These are phyloP conservation scores for Cercospora sojina DNA, from an alignment of 2,329 filamentous ascomycete genomes.

Conservation along the genomic window DNA sequence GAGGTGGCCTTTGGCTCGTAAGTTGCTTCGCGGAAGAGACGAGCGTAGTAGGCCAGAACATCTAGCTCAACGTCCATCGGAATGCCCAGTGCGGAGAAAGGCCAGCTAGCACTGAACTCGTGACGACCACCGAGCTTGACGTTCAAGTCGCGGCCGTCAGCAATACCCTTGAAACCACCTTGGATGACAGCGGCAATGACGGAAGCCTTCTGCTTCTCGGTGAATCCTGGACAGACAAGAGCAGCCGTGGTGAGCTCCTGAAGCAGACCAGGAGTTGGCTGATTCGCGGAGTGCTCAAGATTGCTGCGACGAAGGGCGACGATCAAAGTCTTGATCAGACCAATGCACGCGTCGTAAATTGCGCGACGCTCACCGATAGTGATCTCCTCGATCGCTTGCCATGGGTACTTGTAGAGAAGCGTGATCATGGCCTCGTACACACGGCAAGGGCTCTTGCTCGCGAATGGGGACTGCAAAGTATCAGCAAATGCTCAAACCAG, in stretches of 20 bases:
- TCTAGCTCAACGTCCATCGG: conserved; percentile 25
- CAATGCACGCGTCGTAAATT: conserved; percentile 42
- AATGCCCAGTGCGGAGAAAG: conserved; percentile 34
- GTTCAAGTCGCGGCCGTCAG: conserved; percentile 25
- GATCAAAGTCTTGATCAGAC: conserved; percentile 30
- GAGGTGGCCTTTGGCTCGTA: conserved; percentile 9
- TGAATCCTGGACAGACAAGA: conserved; percentile 37
- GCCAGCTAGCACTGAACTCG: conserved; percentile 29
- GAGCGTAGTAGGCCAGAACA: conserved; percentile 33
- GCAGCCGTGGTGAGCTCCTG: conserved; percentile 37
- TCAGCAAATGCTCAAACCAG: background rate
- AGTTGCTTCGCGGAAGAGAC: conserved; percentile 30
- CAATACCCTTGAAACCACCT: conserved; percentile 26
- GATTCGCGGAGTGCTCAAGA: conserved; percentile 15
- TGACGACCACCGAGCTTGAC: conserved; percentile 31
- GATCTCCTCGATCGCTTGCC: conserved; percentile 48
- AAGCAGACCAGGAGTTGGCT: conserved; percentile 31
- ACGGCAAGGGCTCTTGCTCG: conserved; percentile 52
- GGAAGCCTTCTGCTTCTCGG: conserved; percentile 35
- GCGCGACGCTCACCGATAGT: conserved; percentile 49
- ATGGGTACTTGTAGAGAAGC: conserved; percentile 56
- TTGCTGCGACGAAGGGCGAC: conserved; percentile 23
- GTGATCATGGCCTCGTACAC: conserved; percentile 54
- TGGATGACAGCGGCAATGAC: conserved; percentile 23
- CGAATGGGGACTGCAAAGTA: conserved; percentile 48